These are phyloP conservation scores for Didymellaceae sp. DNA, from an alignment of 2,329 filamentous ascomycete species.

Conservation along the genomic window DNA sequence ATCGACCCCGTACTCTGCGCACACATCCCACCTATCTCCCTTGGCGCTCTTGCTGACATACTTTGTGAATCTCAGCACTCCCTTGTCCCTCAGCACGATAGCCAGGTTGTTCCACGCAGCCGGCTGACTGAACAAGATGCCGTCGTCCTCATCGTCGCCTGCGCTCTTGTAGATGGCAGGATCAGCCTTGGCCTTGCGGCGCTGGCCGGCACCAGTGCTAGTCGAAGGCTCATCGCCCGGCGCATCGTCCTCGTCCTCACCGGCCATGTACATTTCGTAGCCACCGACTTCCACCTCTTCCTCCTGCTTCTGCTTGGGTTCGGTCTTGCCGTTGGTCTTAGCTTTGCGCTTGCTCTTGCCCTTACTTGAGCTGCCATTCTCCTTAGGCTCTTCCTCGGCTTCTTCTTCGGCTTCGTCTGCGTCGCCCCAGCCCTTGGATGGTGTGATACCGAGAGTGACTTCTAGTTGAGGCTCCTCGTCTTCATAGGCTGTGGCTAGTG, in stretches of 20 bases:
- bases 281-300: conserved; percentile 71
- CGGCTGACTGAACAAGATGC: conserved; percentile 71
- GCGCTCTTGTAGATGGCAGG: conserved; percentile 79
- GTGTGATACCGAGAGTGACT: conserved; percentile 85
- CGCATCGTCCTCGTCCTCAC: conserved; percentile 69
- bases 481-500: conserved; percentile 84
- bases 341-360: conserved; percentile 16
- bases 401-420: conserved; percentile 62
- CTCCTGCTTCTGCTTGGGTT: conserved; percentile 39
- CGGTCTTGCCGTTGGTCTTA: conserved; percentile 20
- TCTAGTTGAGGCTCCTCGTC: conserved; percentile 78
- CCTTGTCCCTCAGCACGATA: conserved; percentile 85
- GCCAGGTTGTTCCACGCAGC: conserved; percentile 89
- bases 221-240: conserved; percentile 43
- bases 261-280: conserved; percentile 93
- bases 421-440: conserved; percentile 82
- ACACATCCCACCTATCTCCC: conserved; percentile 93
- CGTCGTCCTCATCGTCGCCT: conserved; percentile 73
- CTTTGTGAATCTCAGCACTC: conserved; percentile 91
- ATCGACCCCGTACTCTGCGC: conserved; percentile 76
- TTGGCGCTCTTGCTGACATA: conserved; percentile 84
- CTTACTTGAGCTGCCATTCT: conserved; percentile 43
- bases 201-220: conserved; percentile 56
- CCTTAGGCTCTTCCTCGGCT: conserved; percentile 52
- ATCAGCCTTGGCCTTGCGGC: conserved; percentile 60